phyloP scores from a whole-genome alignment of 108 stramenopile species.

The Skeletonema costatum region DNA sequence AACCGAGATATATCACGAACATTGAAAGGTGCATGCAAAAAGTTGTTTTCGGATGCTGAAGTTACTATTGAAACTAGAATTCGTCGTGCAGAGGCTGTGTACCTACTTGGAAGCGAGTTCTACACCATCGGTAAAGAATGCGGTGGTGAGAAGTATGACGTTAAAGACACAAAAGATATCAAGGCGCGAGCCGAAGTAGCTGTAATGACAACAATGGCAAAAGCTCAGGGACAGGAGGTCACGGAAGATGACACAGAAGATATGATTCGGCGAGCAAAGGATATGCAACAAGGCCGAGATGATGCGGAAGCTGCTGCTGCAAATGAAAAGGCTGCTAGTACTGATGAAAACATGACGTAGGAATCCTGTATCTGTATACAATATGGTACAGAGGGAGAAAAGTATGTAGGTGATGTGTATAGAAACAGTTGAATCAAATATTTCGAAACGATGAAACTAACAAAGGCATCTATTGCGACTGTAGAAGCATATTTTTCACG shows the following conservation, averaged over 20 bases:
- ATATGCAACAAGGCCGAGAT: slow-evolving; percentile 10
- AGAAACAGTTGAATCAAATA: no score
- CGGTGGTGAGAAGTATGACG: slow-evolving; percentile 41
- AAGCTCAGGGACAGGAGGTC: slow-evolving; percentile 91
- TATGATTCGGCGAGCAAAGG: slow-evolving; percentile 75
- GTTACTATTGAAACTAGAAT: slow-evolving; percentile 60
- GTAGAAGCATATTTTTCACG: no score
- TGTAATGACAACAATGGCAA: slow-evolving; percentile 88
- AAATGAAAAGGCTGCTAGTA: background rate
- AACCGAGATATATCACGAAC: slow-evolving; percentile 81
- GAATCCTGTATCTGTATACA: no score
- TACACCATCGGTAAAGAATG: slow-evolving; percentile 61
- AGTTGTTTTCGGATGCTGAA: slow-evolving; percentile 77
- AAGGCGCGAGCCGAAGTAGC: slow-evolving; percentile 86
- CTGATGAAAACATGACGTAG: background rate
- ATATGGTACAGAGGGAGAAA: no score
- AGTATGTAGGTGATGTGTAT: no score
- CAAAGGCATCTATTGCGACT: no score
- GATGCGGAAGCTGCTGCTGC: background rate
- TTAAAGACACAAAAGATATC: slow-evolving; percentile 67
- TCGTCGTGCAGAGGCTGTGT: slow-evolving; percentile 74
- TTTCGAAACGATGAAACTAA: no score
- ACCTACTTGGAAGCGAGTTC: slow-evolving; percentile 75
- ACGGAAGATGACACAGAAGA: slow-evolving; percentile 80
- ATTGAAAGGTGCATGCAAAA: slow-evolving; percentile 70